Base-by-base conservation (phyloP, 139 green algal species). In the Micractinium sp. region DNA sequence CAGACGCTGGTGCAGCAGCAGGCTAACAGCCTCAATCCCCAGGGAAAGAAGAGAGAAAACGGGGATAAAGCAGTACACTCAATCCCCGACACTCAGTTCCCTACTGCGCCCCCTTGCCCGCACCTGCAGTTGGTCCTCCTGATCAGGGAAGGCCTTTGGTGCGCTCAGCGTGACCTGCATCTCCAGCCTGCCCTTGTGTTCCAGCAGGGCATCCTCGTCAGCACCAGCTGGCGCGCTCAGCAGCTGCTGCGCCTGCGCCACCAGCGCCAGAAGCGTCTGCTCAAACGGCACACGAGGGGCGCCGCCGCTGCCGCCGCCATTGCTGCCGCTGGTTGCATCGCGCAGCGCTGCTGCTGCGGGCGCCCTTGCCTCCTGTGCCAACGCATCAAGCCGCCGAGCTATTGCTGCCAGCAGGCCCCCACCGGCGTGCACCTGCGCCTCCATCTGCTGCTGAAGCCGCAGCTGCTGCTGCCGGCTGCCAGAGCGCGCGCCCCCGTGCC, bases 401-500 rank as follows among this genome's bases (percentile, higher is more conserved):
- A 91, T 39, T 1, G 60, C 83, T 15, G 81, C 53, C 35, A 91
- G 83, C 81, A 91, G 83, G 27, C 89, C 89, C 0, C 87, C 89
- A 12, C 56, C 73, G 77, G 53, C 67, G 19, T 85, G 29, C 47
- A 82, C 60, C 47, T 89, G 73, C 71, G 38, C 20, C 73, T 73
- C 71, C 85, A 89, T 82, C n/a, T 89, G 85, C 83, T 87, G 83
- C 66, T 79, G 63, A 38, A 87, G 83, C 83, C 19, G 61, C 29
- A 61, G 88, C 88, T 69, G 69, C 61, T 71, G 60, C 79, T 5
- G 74, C 39, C n/a, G 74, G 31, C 41, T 38, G 71, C 29, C 23
- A 61, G 12, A 25, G 36, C 36, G 76, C 12, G 36, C 33, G 20
- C 2, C 36, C 38, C 16, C 20, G 15, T 19, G 76, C 12, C 74